Conservation (phyloP, 2,329 filamentous ascomycete species). For the Hypoxylon sp. region DNA sequence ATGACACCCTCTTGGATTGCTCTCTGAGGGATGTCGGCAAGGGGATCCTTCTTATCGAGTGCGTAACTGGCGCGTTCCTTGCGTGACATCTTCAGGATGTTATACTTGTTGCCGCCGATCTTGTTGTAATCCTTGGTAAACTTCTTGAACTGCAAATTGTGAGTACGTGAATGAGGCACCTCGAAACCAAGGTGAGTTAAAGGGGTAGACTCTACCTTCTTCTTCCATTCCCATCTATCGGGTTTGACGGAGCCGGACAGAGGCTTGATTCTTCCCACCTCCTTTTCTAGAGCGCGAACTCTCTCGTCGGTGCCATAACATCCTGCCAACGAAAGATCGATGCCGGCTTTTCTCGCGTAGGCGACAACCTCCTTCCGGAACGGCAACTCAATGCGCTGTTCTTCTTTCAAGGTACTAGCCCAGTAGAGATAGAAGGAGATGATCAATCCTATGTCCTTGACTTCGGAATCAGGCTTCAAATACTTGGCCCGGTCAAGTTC, state of each 20-base stretch:
- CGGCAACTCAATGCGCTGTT: constrained; percentile 30
- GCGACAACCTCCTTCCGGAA: constrained; percentile 41
- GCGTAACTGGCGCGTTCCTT: constrained; percentile 42
- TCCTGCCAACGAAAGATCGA: constrained; percentile 42
- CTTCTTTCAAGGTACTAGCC: constrained; percentile 24
- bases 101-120: constrained; percentile 43
- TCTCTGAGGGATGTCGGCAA: constrained; percentile 44
- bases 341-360: constrained; percentile 46
- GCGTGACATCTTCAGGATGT: constrained; percentile 47
- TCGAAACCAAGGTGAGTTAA: background rate
- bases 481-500: constrained; percentile 44
- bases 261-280: constrained; percentile 42
- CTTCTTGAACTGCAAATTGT: constrained; percentile 40
- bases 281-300: constrained; percentile 51
- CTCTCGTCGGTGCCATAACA: constrained; percentile 48
- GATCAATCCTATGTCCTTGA: constrained; percentile 45
- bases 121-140: constrained; percentile 41
- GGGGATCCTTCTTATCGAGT: constrained; percentile 46
- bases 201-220: constrained; percentile 32
- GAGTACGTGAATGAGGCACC: constrained; percentile 1
- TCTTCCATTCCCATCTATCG: constrained; percentile 48
- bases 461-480: constrained; percentile 42
- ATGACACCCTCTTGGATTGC: constrained; percentile 44
- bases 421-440: constrained; percentile 45
- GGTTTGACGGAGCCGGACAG: constrained; percentile 36